These are phyloP conservation scores for Pelomyxa schiedti DNA, from an alignment of 78 protist species.

Conservation along the genomic window DNA sequence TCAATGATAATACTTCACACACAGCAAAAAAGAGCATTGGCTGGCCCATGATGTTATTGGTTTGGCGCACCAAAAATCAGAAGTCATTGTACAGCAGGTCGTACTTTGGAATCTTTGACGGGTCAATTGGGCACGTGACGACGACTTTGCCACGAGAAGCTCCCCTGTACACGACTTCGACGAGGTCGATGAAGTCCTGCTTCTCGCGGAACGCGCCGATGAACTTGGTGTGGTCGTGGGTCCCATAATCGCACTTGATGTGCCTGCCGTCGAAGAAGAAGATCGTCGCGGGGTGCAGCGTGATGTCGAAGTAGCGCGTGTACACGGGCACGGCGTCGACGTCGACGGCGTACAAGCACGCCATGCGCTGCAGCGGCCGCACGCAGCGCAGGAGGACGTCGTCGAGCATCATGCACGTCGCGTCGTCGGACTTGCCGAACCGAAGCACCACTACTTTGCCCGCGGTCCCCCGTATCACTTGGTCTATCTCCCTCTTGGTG, in stretches of 20 bases:
- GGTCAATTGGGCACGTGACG: neutral
- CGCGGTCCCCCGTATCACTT: too few relatives aligned
- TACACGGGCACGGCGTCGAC: neutral
- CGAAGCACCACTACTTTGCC: too few relatives aligned
- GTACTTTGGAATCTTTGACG: neutral
- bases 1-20: too few relatives aligned
- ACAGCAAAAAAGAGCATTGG: too few relatives aligned
- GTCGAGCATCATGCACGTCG: too few relatives aligned
- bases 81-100: neutral
- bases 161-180: constrained; percentile 5
- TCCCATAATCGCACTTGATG: constrained; percentile 26
- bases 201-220: neutral
- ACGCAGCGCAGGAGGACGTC: too few relatives aligned
- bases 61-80: too few relatives aligned
- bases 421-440: too few relatives aligned
- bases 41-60: too few relatives aligned
- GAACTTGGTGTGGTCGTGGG: constrained; percentile 18
- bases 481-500: too few relatives aligned
- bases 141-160: neutral
- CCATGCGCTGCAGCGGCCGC: too few relatives aligned
- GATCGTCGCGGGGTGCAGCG: neutral
- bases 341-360: neutral
- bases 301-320: constrained; percentile 17
- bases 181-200: constrained; percentile 21
- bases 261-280: constrained; percentile 12